Evolutionary conservation across 768 basidiomycete species (phyloP).

Genomic region (Pisolithus tinctorius): DNA sequence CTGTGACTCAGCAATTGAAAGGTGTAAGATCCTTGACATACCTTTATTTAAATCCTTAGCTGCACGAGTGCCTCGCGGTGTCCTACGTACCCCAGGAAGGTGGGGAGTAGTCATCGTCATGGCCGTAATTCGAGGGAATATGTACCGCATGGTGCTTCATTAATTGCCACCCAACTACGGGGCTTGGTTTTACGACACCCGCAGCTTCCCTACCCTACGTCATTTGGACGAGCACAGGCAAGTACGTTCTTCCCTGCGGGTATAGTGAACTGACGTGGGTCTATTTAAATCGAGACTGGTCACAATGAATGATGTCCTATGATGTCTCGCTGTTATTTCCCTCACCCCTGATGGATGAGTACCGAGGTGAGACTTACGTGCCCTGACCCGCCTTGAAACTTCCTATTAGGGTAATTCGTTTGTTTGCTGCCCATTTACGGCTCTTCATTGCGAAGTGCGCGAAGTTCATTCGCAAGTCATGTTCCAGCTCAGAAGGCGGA

Average conservation of each 20-base stretch:
- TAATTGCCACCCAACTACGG: constrained; percentile 10
- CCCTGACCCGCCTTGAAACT: constrained; percentile 30
- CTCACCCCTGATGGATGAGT: constrained; percentile 25
- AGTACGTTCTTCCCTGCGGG: constrained; percentile 12
- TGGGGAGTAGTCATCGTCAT: constrained; percentile 2
- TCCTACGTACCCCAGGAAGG: constrained; percentile 3
- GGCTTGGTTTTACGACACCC: constrained; percentile 12
- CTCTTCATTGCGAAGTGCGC: constrained; percentile 18
- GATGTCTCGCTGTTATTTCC: constrained; percentile 19
- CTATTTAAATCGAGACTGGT: constrained; percentile 6
- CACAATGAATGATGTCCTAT: constrained; percentile 17
- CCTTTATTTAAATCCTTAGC: constrained; percentile 5
- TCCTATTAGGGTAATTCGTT: constrained; percentile 30
- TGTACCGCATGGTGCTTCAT: constrained; percentile 4
- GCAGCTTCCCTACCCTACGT: constrained; percentile 13
- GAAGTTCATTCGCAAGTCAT: constrained; percentile 17
- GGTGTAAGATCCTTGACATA: not conserved
- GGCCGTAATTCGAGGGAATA: constrained; percentile 7
- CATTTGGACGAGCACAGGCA: constrained; percentile 8
- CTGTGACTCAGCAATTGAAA: not conserved
- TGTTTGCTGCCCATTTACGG: constrained; percentile 30
- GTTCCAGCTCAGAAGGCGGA: constrained; percentile 30
- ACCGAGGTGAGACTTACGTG: constrained; percentile 28
- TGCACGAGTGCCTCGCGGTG: constrained; percentile 15
- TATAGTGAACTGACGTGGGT: constrained; percentile 14